Base-by-base conservation (phyloP, 352 stramenopile genomes). In the Phytophthora cryptogea region DNA sequence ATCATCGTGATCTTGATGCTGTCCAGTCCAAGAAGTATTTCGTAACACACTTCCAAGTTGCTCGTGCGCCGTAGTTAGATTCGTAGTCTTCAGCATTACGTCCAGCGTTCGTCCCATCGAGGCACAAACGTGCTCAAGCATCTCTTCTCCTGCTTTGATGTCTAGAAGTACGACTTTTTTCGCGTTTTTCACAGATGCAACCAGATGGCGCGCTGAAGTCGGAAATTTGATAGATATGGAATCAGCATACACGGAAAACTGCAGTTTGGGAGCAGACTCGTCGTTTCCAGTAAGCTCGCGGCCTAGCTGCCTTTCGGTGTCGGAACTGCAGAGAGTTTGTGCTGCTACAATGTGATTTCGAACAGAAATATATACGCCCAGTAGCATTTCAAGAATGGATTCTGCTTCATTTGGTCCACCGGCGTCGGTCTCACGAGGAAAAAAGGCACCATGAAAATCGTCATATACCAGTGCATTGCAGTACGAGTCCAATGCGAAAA, bases 161-260 rank as follows among this genome's bases (percentile, higher is more conserved):
- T 86, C 72, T 5, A 86, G 51, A 13, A 87, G 35, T 35, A 83
- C 59, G 30, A 80, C 46, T 13, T 58, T 10, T 39, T 70, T 80
- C 8, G 51, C 50, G 17, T n/a, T 53, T 55, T 66, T 76, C 9
- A 43, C 36, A 3, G 41, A 47, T 5, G 28, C 33, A 16, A 77
- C 54, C 9, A 87, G 54, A 60, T 78, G 66, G 4, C 74, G 74
- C 5, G 74, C 54, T 4, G 51, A 59, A 28, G 33, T 43, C 27
- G 77, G 77, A 39, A 83, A 78, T 49, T 81, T 87, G 8, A 56
- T 11, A 11, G 56, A 59, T 37, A 87, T 74, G 8, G 74, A 70
- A 48, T 83, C 74, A n/a, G 66, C 43, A 40, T 83, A 87, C 7
- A 81, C 56, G 1, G 77, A 82, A 42, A 87, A 83, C 9, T 71